Percentiles rank a stretch among this genome's conserved stretches.
Evolutionary conservation across 139 green algal species (phyloP).

Genomic region (Chlorella ohadii): DNA sequence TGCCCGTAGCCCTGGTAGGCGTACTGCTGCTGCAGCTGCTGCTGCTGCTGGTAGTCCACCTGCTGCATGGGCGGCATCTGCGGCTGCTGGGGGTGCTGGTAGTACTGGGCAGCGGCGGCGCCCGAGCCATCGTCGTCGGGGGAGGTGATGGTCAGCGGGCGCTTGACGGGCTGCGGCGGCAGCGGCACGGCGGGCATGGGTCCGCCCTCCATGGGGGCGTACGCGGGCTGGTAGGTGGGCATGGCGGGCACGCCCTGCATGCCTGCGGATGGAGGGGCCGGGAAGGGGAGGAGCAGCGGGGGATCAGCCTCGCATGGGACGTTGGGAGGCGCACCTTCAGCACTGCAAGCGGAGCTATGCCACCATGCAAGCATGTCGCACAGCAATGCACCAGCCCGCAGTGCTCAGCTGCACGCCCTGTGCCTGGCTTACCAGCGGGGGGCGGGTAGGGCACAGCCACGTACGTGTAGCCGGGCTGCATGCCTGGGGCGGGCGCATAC

Average conservation of each 20-base stretch:
- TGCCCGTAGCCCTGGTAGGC: not conserved
- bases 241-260: conserved; percentile 9
- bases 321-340: no score
- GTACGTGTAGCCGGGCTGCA: conserved; percentile 31
- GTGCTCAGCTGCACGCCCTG: no score
- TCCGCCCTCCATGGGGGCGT: conserved; percentile 10
- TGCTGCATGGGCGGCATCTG: not conserved
- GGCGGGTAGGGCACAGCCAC: conserved; percentile 26
- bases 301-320: no score
- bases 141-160: conserved; percentile 37
- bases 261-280: not conserved
- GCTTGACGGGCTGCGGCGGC: conserved; percentile 34
- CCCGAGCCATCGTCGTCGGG: conserved; percentile 2
- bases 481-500: conserved; percentile 6
- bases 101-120: not conserved
- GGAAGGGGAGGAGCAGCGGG: not conserved
- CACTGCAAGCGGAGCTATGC: no score
- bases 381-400: no score
- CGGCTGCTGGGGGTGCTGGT: not conserved
- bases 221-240: conserved; percentile 32
- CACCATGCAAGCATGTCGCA: no score
- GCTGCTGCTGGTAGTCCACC: not conserved
- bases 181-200: conserved; percentile 22
- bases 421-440: not conserved
- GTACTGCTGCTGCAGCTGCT: conserved; percentile 1